These are phyloP conservation scores for Cercophora newfieldiana DNA, from an alignment of 495 filamentous ascomycete species.

Conservation along the genomic window DNA sequence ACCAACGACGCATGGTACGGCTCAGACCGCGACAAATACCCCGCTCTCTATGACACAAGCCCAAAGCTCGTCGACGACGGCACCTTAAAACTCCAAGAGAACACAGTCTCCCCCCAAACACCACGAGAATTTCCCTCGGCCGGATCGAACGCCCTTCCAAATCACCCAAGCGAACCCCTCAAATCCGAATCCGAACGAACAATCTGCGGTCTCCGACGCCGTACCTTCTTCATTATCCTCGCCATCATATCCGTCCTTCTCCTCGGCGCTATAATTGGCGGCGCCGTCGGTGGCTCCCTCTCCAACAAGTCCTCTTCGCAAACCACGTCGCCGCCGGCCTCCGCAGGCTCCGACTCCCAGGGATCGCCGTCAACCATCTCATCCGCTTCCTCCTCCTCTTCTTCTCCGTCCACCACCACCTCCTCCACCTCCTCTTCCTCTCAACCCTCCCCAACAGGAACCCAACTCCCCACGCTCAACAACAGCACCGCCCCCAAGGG, in stretches of 20 bases:
- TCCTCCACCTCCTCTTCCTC: background rate
- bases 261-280: conserved; percentile 30
- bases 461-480: conserved; percentile 13
- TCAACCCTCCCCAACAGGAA: background rate
- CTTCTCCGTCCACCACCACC: background rate
- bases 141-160: background rate
- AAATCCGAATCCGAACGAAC: background rate
- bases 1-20: conserved; percentile 2
- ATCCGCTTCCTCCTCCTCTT: background rate
- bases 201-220: conserved; percentile 28
- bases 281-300: conserved; percentile 27
- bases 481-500: conserved; percentile 18
- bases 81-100: background rate
- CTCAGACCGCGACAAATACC: conserved; percentile 28
- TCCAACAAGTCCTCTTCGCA: background rate
- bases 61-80: conserved; percentile 25
- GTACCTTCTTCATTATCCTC: conserved; percentile 27
- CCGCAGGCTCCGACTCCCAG: background rate
- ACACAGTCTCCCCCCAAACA: conserved; percentile 2
- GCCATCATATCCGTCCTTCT: conserved; percentile 20
- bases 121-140: conserved; percentile 21
- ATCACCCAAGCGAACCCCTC: background rate
- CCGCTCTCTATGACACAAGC: conserved; percentile 24
- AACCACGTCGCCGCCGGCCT: background rate
- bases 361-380: background rate